Base-by-base conservation (phyloP, 139 green algal genomes). In the Closterium sp. region DNA sequence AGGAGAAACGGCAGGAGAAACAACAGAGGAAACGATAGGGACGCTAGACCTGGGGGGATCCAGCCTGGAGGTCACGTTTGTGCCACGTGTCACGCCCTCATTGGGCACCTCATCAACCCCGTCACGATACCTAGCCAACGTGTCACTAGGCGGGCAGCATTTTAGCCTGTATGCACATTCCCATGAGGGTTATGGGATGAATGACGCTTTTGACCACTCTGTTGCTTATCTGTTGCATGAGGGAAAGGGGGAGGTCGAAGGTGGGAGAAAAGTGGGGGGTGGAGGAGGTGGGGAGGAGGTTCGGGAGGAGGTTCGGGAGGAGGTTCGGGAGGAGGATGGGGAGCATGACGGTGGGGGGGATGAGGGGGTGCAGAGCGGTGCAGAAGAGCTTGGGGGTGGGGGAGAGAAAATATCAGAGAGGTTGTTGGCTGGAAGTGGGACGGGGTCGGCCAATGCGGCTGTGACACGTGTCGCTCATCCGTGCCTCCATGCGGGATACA, bases 61-160 rank as follows among this genome's bases (percentile, higher is more conserved):
- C 31, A 94, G 90, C 42, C 79, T 94, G 31, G 92, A 94, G 85
- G 92, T 94, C 31, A 94, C 92, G 24, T 94, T 94, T 62, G n/a
- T 94, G 22, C 92, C 91, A 79, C 62, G 62, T 79, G 62, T 24
- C 62, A 79, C 62, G 27, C 17, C 62, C 62, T 4, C 62, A 79
- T 79, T 79, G 11, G 17, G 13, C 17, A 13, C 62, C 62, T 5
- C 62, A 6, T 79, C 62, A 5, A 79, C 62, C 62, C 62, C 62
- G 27, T 22, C 62, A 79, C 62, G 62, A 24, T 79, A 79, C 62
- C 17, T 79, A 27, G 62, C 62, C 17, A 79, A 79, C 62, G 62
- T 79, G 17, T 79, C 62, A 27, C 62, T 79, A 24, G 62, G 62
- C 2, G 62, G 62, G 62, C 62, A 13, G 62, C 62, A 79, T 5